phyloP scores from a whole-genome alignment of 2,329 filamentous ascomycete species.

The Alternaria burnsii region DNA sequence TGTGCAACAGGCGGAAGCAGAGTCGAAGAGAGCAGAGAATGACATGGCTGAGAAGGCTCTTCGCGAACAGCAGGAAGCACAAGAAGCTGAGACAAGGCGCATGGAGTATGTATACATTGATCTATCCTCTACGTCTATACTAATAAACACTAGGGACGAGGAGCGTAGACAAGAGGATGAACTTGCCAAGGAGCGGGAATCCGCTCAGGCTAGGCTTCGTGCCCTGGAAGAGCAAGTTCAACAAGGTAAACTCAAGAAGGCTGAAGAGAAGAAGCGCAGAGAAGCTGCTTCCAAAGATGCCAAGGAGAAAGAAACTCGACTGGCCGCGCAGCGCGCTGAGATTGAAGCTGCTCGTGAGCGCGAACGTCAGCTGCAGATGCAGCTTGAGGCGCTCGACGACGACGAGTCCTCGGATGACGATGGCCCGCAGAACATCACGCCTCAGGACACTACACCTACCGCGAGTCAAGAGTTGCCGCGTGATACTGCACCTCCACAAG shows the following conservation, averaged over 20 bases:
- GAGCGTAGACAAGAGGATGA: constrained; percentile 81
- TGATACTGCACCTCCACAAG: constrained; percentile 56
- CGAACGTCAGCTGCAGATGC: constrained; percentile 86
- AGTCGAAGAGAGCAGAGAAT: constrained; percentile 68
- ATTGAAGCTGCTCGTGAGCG: constrained; percentile 90
- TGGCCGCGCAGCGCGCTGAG: constrained; percentile 87
- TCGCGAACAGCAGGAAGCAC: constrained; percentile 76
- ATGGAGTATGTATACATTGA: constrained; percentile 76
- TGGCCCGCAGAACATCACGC: constrained; percentile 73
- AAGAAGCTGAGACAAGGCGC: constrained; percentile 75
- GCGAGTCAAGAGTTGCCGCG: constrained; percentile 63
- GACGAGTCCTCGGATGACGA: constrained; percentile 76
- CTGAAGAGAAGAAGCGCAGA: constrained; percentile 92
- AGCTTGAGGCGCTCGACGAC: constrained; percentile 81
- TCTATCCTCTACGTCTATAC: not conserved
- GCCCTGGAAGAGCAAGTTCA: constrained; percentile 93
- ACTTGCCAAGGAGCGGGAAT: constrained; percentile 79
- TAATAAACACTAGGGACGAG: constrained; percentile 67
- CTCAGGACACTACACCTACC: constrained; percentile 67
- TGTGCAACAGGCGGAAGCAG: constrained; percentile 60
- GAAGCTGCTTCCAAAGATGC: constrained; percentile 87
- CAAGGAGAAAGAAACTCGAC: constrained; percentile 84
- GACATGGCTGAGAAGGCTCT: constrained; percentile 62
- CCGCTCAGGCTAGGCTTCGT: constrained; percentile 81
- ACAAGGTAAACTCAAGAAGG: constrained; percentile 92